Evolutionary conservation across 2,329 filamentous ascomycete genomes (phyloP), one percentile per base, ranked within the genome.

Genomic region (Alternaria sp.): DNA sequence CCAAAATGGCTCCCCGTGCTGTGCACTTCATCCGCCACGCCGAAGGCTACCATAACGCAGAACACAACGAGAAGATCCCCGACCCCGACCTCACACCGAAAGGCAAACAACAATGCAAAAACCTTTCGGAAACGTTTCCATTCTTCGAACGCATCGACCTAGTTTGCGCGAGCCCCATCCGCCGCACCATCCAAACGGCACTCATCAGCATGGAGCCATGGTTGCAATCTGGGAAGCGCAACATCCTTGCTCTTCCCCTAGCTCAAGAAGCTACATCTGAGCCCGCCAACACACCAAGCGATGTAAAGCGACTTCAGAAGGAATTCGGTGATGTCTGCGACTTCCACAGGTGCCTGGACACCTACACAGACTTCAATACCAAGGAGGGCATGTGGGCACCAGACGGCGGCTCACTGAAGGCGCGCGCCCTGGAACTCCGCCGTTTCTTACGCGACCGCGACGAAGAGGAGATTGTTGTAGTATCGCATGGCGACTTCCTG

Each of bases 401-500:
- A 5, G 54, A 56, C 1, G 21, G 11, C 2, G 23, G 19, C 1
- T 59, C 57, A 7, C 28, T 63, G 0, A 21, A 51, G 17, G 46
- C 57, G 12, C 61, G 61, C 5, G 61, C 61, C 6, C n/a, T 46
- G 36, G 57, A 60, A 12, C 44, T 63, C 13, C 56, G 61, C 25
- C 45, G 32, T 23, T 63, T 63, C 44, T 45, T 63, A 15, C 56
- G 50, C 2, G 56, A 55, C 17, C 50, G 50, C 15, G 56, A 63
- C 17, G 61, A 51, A n/a, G 23, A 59, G 12, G 61, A 63, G 36
- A 40, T 59, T 23, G 56, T 90, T 0, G 85, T 93, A 2, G 92
- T 96, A 7, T 90, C 91, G 5, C 93, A 96, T 73, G 93, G 93
- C 1, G 91, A 90, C 1, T 91, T 93, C 71, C 75, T 96, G 73